These are phyloP conservation scores for Cladosporium oxysporum DNA, from an alignment of 2,329 filamentous ascomycete genomes.

Conservation along the genomic window DNA sequence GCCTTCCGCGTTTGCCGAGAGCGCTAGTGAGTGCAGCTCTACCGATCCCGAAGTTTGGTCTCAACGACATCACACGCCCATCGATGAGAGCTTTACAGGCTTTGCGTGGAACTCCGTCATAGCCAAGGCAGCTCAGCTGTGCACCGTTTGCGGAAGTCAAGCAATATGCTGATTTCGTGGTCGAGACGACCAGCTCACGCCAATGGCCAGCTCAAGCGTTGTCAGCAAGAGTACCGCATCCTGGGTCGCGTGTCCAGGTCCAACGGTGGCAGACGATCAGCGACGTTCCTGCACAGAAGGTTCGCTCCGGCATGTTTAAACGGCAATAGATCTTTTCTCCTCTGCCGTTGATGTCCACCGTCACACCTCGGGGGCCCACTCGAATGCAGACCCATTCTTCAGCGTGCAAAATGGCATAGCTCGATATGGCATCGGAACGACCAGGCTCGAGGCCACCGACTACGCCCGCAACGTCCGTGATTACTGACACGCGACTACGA, in stretches of 20 bases:
- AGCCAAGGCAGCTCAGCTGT: neutral
- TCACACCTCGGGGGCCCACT: conserved; percentile 9
- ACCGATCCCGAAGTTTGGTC: conserved; percentile 11
- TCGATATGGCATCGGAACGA: conserved; percentile 16
- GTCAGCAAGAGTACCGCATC: neutral
- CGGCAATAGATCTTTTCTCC: conserved; percentile 10
- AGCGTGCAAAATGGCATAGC: conserved; percentile 11
- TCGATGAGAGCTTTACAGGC: conserved; percentile 11
- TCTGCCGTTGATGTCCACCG: conserved; percentile 12
- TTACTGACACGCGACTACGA: conserved; percentile 14
- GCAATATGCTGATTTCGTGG: neutral
- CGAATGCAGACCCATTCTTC: conserved; percentile 15
- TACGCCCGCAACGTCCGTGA: conserved; percentile 17
- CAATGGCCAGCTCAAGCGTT: neutral
- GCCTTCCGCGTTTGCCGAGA: conserved; percentile 8
- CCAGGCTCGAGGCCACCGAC: conserved; percentile 10
- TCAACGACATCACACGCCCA: conserved; percentile 15
- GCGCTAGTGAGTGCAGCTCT: neutral
- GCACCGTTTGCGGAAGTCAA: neutral
- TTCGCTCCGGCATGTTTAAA: conserved; percentile 10
- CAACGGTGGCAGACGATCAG: conserved; percentile 4
- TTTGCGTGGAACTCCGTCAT: conserved; percentile 4
- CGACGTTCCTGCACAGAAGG: conserved; percentile 5
- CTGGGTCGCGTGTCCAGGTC: neutral
- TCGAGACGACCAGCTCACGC: neutral